Conservation (phyloP, 139 green algal species). For the Micractinium sp. region DNA sequence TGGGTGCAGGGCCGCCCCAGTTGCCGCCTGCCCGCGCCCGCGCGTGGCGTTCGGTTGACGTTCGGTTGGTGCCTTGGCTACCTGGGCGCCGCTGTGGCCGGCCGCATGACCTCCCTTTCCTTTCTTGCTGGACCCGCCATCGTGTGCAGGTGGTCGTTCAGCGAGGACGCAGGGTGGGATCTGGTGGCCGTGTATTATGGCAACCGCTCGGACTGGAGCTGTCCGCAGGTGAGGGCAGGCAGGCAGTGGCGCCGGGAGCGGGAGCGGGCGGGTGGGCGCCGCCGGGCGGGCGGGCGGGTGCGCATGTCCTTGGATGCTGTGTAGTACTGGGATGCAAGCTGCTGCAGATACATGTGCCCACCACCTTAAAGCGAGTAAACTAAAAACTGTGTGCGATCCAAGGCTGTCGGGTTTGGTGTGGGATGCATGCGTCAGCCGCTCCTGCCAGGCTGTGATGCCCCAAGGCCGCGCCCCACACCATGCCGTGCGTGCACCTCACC, state of each 20-base stretch:
- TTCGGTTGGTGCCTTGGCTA: background rate
- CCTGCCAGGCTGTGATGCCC: too few species aligned
- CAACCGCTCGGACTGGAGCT: conserved; percentile 3
- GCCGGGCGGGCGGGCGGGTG: too few species aligned
- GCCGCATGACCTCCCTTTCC: background rate
- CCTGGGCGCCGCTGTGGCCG: background rate
- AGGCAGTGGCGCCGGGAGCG: too few species aligned
- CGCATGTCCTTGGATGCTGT: background rate
- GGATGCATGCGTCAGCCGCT: background rate
- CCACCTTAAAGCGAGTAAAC: too few species aligned
- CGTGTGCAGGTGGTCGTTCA: background rate
- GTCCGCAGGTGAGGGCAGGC: background rate
- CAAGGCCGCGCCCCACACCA: background rate
- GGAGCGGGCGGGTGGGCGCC: background rate
- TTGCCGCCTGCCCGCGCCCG: too few species aligned
- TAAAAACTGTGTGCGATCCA: too few species aligned
- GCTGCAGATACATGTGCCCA: too few species aligned
- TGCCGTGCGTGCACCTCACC: background rate
- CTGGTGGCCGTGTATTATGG: conserved; percentile 26
- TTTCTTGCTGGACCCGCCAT: background rate
- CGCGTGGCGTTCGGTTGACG: background rate
- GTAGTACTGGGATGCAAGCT: background rate
- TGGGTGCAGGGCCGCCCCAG: background rate
- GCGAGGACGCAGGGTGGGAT: conserved; percentile 6
- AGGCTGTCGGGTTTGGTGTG: background rate